A percentile compares a stretch with the other conserved stretches of the same genome.
Conservation (phyloP, 805 yeast species). For the Candida chilensis region DNA sequence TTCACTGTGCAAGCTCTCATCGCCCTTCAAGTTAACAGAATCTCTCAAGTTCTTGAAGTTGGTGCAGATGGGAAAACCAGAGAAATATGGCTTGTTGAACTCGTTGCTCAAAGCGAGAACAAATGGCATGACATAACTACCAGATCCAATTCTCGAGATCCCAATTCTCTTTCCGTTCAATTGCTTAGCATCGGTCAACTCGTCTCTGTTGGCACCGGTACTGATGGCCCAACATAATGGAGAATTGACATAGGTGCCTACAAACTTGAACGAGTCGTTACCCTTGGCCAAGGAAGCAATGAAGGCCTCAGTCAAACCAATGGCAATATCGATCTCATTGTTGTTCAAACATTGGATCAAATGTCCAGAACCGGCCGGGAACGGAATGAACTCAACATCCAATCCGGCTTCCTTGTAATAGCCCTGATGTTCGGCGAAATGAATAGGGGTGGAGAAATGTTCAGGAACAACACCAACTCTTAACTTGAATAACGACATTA, state of each 20-base stretch:
- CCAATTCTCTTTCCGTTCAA: constrained; percentile 62
- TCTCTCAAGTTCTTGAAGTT: constrained; percentile 72
- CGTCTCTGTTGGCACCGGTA: constrained; percentile 58
- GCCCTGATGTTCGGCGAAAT: constrained; percentile 56
- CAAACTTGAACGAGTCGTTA: constrained; percentile 49
- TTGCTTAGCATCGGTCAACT: constrained; percentile 39
- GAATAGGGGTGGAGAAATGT: constrained; percentile 84
- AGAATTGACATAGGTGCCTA: constrained; percentile 78
- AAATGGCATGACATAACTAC: constrained; percentile 85
- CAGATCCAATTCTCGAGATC: constrained; percentile 82
- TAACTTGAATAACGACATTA: constrained; percentile 9
- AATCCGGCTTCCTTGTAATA: constrained; percentile 41
- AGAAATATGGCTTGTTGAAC: constrained; percentile 42
- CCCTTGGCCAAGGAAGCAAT: constrained; percentile 76
- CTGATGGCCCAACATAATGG: constrained; percentile 90
- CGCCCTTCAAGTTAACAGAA: constrained; percentile 55
- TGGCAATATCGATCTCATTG: constrained; percentile 64
- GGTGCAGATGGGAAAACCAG: constrained; percentile 46
- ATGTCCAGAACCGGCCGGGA: constrained; percentile 84
- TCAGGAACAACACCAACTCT: constrained; percentile 84
- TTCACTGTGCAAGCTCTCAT: constrained; percentile 44
- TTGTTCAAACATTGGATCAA: constrained; percentile 63
- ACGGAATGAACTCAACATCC: constrained; percentile 55
- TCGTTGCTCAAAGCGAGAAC: constrained; percentile 61
- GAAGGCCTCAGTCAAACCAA: constrained; percentile 90